phyloP scores from a whole-genome alignment of 495 filamentous ascomycete genomes.

The Xylaria sp. region DNA sequence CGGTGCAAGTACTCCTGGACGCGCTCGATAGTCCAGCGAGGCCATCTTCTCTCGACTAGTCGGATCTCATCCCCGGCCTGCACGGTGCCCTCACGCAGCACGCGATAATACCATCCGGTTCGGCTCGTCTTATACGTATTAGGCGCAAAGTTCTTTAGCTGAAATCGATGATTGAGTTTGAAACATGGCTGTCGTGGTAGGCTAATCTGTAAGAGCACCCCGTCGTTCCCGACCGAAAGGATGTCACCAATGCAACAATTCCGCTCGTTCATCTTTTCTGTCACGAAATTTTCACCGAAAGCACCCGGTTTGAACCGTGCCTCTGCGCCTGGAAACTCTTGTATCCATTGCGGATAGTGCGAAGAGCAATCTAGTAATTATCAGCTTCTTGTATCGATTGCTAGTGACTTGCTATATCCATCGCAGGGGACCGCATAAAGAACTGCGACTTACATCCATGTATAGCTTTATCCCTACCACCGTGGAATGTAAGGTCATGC shows the following conservation, averaged over 20 bases:
- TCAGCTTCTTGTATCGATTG: not conserved
- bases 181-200: constrained; percentile 63
- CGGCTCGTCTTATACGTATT: constrained; percentile 57
- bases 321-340: constrained; percentile 51
- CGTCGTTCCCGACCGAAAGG: constrained; percentile 48
- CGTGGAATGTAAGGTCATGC: constrained; percentile 62
- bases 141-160: constrained; percentile 59
- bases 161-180: constrained; percentile 64
- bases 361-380: constrained; percentile 51
- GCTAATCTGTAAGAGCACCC: constrained; percentile 51
- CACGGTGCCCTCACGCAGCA: constrained; percentile 55
- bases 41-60: constrained; percentile 52
- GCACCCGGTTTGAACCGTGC: constrained; percentile 55
- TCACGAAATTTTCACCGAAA: constrained; percentile 66
- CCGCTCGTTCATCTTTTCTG: constrained; percentile 57
- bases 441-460: constrained; percentile 55
- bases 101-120: constrained; percentile 65
- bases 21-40: constrained; percentile 61
- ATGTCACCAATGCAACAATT: constrained; percentile 66
- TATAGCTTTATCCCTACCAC: constrained; percentile 62
- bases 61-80: constrained; percentile 54
- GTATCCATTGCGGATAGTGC: constrained; percentile 58
- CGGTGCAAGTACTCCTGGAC: constrained; percentile 63
- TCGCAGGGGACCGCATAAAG: not conserved
- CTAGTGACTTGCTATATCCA: not conserved